These are phyloP conservation scores for Cladosporium sp. DNA, from an alignment of 2,329 filamentous ascomycete genomes.

Conservation along the genomic window DNA sequence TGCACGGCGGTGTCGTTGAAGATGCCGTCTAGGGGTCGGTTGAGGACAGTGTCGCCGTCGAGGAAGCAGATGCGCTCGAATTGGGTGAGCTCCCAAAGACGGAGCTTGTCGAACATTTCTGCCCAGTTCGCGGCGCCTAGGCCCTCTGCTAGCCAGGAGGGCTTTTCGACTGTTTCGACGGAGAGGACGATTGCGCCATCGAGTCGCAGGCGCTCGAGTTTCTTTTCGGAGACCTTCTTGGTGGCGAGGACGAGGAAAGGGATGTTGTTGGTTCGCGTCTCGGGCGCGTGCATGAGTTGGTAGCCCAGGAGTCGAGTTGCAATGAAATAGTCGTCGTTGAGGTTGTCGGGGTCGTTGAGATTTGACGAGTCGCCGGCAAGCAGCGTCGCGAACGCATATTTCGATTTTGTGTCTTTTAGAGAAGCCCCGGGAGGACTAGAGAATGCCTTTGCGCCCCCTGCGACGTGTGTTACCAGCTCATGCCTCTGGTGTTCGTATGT, in stretches of 20 bases:
- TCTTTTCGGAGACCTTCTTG: slow-evolving; percentile 21
- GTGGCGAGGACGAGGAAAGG: slow-evolving; percentile 31
- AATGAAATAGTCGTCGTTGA: slow-evolving; percentile 27
- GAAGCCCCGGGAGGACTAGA: not conserved
- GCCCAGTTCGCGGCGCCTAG: slow-evolving; percentile 23
- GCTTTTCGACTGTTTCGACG: slow-evolving; percentile 16
- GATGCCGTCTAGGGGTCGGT: slow-evolving; percentile 26
- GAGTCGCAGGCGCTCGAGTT: slow-evolving; percentile 23
- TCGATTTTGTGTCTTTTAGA: slow-evolving; percentile 13
- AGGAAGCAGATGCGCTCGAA: slow-evolving; percentile 34
- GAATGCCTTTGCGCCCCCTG: not conserved
- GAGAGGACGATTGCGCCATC: slow-evolving; percentile 27
- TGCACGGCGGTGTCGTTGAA: slow-evolving; percentile 30
- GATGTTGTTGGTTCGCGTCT: slow-evolving; percentile 23
- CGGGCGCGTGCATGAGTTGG: slow-evolving; percentile 29
- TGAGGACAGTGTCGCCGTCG: slow-evolving; percentile 32
- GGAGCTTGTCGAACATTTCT: slow-evolving; percentile 37
- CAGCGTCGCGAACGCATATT: slow-evolving; percentile 29
- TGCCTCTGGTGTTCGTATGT: slow-evolving; percentile 9
- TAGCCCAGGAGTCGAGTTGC: slow-evolving; percentile 28
- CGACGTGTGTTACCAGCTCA: slow-evolving; percentile 9
- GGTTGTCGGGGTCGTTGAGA: slow-evolving; percentile 16
- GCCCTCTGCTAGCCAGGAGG: slow-evolving; percentile 9
- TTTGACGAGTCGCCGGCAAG: slow-evolving; percentile 18
- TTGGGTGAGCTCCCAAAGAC: slow-evolving; percentile 35